These are phyloP conservation scores for Achaetomiella virescens DNA, from an alignment of 495 filamentous ascomycete genomes.

Conservation along the genomic window DNA sequence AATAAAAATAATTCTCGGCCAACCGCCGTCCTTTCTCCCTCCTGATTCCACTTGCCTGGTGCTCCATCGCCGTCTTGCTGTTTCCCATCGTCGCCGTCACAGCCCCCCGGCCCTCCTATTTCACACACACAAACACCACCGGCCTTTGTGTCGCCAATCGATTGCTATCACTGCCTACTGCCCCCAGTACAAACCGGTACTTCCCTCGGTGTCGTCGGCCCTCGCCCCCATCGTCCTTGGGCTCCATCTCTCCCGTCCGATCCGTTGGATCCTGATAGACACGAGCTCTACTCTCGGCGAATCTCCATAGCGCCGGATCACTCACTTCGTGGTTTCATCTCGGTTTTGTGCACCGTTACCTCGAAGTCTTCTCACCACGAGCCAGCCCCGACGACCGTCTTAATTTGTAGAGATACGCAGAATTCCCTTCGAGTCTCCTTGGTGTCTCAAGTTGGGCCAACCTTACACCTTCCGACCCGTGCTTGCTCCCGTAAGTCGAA, in stretches of 20 bases:
- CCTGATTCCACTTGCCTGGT: constrained; percentile 5
- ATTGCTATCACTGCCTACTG: background rate
- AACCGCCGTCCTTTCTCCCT: constrained; percentile 17
- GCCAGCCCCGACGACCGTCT: background rate
- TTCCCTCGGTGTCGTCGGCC: background rate
- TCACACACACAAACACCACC: background rate
- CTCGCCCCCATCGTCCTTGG: background rate
- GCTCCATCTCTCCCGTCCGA: background rate
- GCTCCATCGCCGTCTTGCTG: constrained; percentile 2
- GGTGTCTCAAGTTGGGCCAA: background rate
- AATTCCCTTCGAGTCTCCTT: background rate
- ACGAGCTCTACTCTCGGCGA: constrained; percentile 3
- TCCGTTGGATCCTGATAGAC: background rate
- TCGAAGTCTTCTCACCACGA: background rate
- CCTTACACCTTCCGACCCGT: too few relatives aligned
- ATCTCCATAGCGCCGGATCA: constrained; percentile 5
- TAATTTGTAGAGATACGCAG: background rate
- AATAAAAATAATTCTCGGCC: constrained; percentile 33
- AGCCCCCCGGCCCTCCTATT: background rate
- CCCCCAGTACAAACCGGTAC: background rate
- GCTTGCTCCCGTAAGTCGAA: background rate
- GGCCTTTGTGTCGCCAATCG: background rate
- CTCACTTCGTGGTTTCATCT: background rate
- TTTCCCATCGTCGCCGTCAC: constrained; percentile 2
- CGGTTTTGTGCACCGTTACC: constrained; percentile 9